Base-by-base conservation (phyloP, 1,139 yeast species). In the Hemisphaericaspora xylanilytica region DNA sequence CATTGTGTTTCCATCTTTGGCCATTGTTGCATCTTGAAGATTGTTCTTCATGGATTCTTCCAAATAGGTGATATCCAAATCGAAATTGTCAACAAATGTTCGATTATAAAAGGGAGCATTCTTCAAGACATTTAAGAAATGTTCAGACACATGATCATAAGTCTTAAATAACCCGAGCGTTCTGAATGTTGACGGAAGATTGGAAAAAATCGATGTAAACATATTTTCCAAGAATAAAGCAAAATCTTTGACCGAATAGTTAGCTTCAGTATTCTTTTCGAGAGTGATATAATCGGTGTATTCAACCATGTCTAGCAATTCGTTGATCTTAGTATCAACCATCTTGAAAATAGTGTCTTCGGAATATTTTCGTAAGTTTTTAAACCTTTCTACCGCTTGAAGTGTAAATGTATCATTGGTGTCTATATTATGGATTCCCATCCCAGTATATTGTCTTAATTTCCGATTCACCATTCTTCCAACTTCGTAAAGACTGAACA, bases 211-310 rank as follows among this genome's bases (percentile, higher is more conserved):
- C 1, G 95, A 82, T 38, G 85, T 80, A 56, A 92, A 88, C 71
- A 90, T 78, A 59, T 88, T 87, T 47, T 85, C 88, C 58, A 92
- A 71, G 59, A 83, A 92, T 43, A 83, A 78, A n/a, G 95, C 92
- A 69, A 89, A 80, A 63, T 92, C 97, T 39, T 80, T 79, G 44
- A 90, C 76, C 37, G 85, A 83, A 47, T 75, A 75, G 47, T 86
- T 85, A 12, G 97, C 94, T 43, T 81, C 86, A 1, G 52, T 57
- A 44, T 78, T 76, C 15, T 67, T 56, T 10, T 50, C 55, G 3
- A 59, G 57, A 5, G 79, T 76, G 4, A 82, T 62, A 55, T 75
- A 71, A 84, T 96, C 90, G 51, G 87, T 87, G 59, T 89, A 85
- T 46, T 87, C 95, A 11, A 88, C 86, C 65, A 86, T 77, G 43